Base-by-base conservation (phyloP, 208 protist genomes). In the Wallacemonas sp. region DNA sequence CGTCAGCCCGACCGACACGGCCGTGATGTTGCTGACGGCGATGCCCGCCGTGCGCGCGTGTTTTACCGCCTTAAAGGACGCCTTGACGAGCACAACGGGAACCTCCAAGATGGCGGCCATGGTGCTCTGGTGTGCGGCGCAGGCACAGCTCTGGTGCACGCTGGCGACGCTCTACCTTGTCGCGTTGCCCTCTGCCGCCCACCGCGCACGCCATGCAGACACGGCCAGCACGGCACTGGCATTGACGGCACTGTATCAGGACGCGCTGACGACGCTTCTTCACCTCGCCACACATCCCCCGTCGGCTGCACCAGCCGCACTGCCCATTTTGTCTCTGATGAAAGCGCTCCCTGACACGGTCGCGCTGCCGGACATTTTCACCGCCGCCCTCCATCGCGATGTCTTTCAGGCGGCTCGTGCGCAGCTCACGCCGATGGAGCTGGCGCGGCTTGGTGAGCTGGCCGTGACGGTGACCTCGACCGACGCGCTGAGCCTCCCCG, bases 391-490 rank as follows among this genome's bases (percentile, higher is more conserved):
- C n/a, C 61, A 52, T 68, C 54, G 31, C 31, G 22, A 31, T 11
- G 45, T 65, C 61, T 71, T 73, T 67, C 67, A 48, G 36, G 57
- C 28, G 48, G 78, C 39, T 14, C 67, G 44, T 69, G 70, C 72
- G 66, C 50, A 42, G 18, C 41, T 48, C 20, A 55, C 46, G 62
- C 61, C 5, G 55, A 61, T 45, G 73, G 52, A 52, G 70, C 32
- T 59, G 25, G 68, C 57, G 61, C 49, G 28, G 52, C 50, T 74
- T 61, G 39, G 45, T 57, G 48, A 69, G 62, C 66, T 48, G 45
- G 33, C 57, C 52, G 36, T 64, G 62, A 33, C 38, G 65, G n/a
- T 20, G 38, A 20, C 42, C 68, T 12, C 36, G 68, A n/a, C 25
- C 38, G 26, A 42, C 25, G 64, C 69, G 12, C 63, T 74, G 38